These are phyloP conservation scores for Darksidea phi DNA, from an alignment of 495 filamentous ascomycete genomes.

Conservation along the genomic window DNA sequence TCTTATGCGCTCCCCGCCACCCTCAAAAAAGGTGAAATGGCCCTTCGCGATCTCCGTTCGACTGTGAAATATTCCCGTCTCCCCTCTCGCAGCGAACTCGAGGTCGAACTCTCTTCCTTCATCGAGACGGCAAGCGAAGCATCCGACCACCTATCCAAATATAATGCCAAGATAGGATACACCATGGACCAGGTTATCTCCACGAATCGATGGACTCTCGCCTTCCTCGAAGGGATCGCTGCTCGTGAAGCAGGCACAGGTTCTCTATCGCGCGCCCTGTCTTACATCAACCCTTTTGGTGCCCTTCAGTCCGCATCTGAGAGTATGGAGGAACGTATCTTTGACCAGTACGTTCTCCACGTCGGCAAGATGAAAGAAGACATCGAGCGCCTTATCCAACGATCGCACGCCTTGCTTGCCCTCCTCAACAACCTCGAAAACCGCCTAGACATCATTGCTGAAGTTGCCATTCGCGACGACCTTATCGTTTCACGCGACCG, in stretches of 20 bases:
- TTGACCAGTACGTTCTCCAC: slow-evolving; percentile 61
- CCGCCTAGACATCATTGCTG: slow-evolving; percentile 61
- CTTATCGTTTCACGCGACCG: slow-evolving; percentile 50
- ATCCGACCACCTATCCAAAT: slow-evolving; percentile 59
- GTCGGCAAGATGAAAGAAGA: slow-evolving; percentile 62
- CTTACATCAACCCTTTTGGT: slow-evolving; percentile 49
- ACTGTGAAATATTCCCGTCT: slow-evolving; percentile 56
- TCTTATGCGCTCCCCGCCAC: slow-evolving; percentile 62
- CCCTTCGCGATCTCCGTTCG: slow-evolving; percentile 70
- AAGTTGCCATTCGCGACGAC: slow-evolving; percentile 58
- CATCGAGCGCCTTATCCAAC: slow-evolving; percentile 60
- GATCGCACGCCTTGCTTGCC: slow-evolving; percentile 61
- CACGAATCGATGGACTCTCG: slow-evolving; percentile 65
- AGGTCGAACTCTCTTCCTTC: slow-evolving; percentile 66
- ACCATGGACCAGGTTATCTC: slow-evolving; percentile 68
- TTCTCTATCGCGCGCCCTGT: slow-evolving; percentile 44
- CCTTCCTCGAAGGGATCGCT: slow-evolving; percentile 50
- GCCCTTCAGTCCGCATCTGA: slow-evolving; percentile 58
- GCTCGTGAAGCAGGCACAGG: slow-evolving; percentile 43
- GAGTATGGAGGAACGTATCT: slow-evolving; percentile 53
- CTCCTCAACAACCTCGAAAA: slow-evolving; percentile 62
- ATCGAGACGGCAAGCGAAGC: slow-evolving; percentile 58
- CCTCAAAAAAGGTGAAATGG: slow-evolving; percentile 69
- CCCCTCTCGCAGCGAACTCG: slow-evolving; percentile 57
- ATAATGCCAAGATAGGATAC: slow-evolving; percentile 66